Conservation (phyloP, 139 green algal species). For the Chlamydomonas asymmetrica region DNA sequence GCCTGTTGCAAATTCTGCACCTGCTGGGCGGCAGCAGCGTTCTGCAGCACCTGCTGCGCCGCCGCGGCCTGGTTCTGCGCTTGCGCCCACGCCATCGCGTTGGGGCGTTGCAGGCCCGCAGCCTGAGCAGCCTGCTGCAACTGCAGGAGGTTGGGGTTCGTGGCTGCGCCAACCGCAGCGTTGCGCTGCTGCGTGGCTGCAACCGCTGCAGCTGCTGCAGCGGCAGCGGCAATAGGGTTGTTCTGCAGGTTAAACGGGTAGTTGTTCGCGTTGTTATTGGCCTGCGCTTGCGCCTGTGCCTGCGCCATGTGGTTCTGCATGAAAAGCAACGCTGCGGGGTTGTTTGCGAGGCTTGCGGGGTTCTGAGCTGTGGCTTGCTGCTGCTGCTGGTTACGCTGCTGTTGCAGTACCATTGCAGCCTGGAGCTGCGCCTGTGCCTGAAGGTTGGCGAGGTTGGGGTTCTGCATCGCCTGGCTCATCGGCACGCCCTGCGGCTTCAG, state of each 20-base stretch:
- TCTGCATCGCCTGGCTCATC: slow-evolving; percentile 15
- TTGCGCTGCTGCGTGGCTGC: slow-evolving; percentile 19
- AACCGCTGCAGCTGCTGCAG: slow-evolving; percentile 15
- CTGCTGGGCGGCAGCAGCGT: slow-evolving; percentile 17
- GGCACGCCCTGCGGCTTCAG: too few species aligned
- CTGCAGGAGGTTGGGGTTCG: slow-evolving; percentile 27
- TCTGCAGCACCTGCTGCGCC: slow-evolving; percentile 28
- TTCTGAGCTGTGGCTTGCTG: slow-evolving; percentile 13
- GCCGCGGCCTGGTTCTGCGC: too few species aligned
- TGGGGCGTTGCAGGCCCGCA: slow-evolving; percentile 12
- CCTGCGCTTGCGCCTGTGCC: slow-evolving; percentile 3
- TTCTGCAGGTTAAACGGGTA: slow-evolving; percentile 23
- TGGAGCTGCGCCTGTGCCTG: slow-evolving; percentile 28
- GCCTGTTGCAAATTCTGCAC: slow-evolving; percentile 17
- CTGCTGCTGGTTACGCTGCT: neutral
- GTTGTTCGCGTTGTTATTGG: slow-evolving; percentile 15
- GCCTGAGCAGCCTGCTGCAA: slow-evolving; percentile 30
- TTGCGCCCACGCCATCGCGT: slow-evolving; percentile 23
- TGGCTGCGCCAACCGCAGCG: slow-evolving; percentile 7
- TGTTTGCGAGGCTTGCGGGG: neutral
- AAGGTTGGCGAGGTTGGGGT: slow-evolving; percentile 11
- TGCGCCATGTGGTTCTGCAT: slow-evolving; percentile 32
- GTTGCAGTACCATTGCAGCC: slow-evolving; percentile 16
- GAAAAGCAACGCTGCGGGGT: slow-evolving; percentile 15
- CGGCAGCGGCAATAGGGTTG: slow-evolving; percentile 21